Evolutionary conservation across 441 rosid genomes (phyloP).

Genomic region (Manihot esculenta): DNA sequence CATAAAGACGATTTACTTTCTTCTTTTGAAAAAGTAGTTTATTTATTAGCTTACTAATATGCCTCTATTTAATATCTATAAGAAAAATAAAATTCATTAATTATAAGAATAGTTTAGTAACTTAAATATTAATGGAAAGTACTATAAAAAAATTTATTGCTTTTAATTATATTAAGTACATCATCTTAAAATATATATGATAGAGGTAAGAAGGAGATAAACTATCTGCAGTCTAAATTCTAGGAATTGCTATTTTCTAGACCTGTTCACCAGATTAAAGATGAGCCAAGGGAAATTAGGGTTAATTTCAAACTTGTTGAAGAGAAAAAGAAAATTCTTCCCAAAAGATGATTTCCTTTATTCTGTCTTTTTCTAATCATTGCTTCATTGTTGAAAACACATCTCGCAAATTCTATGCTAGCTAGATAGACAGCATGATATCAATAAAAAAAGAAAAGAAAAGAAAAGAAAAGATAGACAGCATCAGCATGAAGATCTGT

Average conservation of each 20-base stretch:
- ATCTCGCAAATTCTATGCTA: background rate
- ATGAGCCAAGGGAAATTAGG: background rate
- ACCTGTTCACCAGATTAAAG: background rate
- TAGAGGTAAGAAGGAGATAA: no score
- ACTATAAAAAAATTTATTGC: background rate
- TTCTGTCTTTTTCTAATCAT: background rate
- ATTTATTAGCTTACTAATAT: conserved; percentile 34
- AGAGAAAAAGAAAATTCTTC: background rate
- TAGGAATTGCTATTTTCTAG: no score
- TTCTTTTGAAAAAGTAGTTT: conserved; percentile 3
- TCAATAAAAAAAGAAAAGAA: no score
- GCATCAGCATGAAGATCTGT: no score
- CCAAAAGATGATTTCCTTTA: background rate
- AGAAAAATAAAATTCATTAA: no score
- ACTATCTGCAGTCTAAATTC: no score
- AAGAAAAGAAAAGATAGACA: no score
- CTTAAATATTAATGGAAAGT: no score
- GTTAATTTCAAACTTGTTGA: background rate
- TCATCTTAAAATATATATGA: no score
- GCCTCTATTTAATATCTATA: no score
- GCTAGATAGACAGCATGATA: background rate
- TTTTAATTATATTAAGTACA: conserved; percentile 32
- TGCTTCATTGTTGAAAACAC: background rate
- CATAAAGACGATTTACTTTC: no score
- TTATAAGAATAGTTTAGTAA: no score